phyloP scores from a whole-genome alignment of 2,329 filamentous ascomycete species.

The Ophiocordyceps camponoti-floridani region DNA sequence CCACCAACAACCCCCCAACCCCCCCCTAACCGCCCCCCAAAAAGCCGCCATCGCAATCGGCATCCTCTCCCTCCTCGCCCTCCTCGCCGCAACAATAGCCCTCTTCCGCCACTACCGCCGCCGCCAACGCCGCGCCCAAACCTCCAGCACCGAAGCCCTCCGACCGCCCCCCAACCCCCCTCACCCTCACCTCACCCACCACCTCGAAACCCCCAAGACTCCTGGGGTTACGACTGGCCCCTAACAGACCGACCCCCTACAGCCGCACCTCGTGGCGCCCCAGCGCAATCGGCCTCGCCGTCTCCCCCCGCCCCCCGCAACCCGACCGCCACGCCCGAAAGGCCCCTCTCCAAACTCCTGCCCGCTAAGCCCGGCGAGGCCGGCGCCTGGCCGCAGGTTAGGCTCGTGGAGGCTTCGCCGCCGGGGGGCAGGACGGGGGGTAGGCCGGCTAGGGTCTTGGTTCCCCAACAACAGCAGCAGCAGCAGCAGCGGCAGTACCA shows the following conservation, averaged over 20 bases:
- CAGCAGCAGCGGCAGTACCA: slow-evolving; percentile 7
- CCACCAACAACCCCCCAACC: neutral
- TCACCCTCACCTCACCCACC: slow-evolving; percentile 2
- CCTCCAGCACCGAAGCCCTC: no score
- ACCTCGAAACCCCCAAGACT: slow-evolving; percentile 8
- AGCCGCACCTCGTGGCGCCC: slow-evolving; percentile 14
- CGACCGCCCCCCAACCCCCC: no score
- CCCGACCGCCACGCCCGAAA: slow-evolving; percentile 2
- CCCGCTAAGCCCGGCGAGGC: slow-evolving; percentile 27
- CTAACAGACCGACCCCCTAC: slow-evolving; percentile 1
- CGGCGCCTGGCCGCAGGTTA: slow-evolving; percentile 1
- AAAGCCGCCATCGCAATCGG: slow-evolving; percentile 42
- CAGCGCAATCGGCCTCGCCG: slow-evolving; percentile 25
- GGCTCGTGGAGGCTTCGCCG: slow-evolving; percentile 3
- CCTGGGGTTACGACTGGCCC: slow-evolving; percentile 14
- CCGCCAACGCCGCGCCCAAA: slow-evolving; percentile 12
- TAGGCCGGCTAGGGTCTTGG: neutral
- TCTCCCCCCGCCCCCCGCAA: slow-evolving; percentile 14
- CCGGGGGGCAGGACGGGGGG: slow-evolving; percentile 4
- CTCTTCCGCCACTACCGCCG: slow-evolving; percentile 22
- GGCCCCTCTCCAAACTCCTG: slow-evolving; percentile 24
- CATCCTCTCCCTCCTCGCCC: slow-evolving; percentile 25
- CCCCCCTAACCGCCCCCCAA: slow-evolving; percentile 20
- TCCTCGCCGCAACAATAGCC: slow-evolving; percentile 30
- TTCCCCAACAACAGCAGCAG: slow-evolving; percentile 9